Evolutionary conservation across 305 asterid species (phyloP).

Genomic region (Rubia peregrina): DNA sequence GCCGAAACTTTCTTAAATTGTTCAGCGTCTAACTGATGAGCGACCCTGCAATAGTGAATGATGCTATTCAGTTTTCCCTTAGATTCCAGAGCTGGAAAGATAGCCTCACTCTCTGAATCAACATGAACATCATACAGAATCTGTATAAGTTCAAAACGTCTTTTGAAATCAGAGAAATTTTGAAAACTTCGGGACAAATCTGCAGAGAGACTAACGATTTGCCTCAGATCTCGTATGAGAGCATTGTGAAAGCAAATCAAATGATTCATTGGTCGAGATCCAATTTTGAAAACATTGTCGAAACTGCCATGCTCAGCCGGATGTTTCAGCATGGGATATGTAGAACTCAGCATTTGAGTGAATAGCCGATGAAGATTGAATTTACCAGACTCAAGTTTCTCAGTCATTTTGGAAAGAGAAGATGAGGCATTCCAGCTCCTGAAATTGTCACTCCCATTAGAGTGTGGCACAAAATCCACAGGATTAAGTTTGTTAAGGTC

Average conservation of each 20-base stretch:
- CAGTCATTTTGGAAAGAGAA: slow-evolving; percentile 33
- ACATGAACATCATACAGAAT: slow-evolving; percentile 53
- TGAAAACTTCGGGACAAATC: slow-evolving; percentile 40
- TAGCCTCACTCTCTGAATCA: slow-evolving; percentile 59
- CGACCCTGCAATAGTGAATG: slow-evolving; percentile 67
- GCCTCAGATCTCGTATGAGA: slow-evolving; percentile 50
- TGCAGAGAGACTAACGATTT: slow-evolving; percentile 50
- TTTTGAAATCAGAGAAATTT: slow-evolving; percentile 43
- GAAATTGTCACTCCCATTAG: slow-evolving; percentile 21
- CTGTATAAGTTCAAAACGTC: slow-evolving; percentile 40
- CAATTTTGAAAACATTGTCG: slow-evolving; percentile 24
- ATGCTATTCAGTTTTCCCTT: slow-evolving; percentile 59
- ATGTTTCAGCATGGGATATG: slow-evolving; percentile 29
- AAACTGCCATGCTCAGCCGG: slow-evolving; percentile 21
- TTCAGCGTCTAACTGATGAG: slow-evolving; percentile 60
- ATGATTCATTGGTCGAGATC: slow-evolving; percentile 57
- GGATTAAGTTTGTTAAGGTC: slow-evolving; percentile 11
- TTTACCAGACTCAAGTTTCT: slow-evolving; percentile 30
- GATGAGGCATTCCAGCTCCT: slow-evolving; percentile 30
- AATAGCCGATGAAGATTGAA: slow-evolving; percentile 38
- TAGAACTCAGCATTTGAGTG: slow-evolving; percentile 39
- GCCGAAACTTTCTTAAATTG: slow-evolving; percentile 44
- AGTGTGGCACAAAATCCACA: slow-evolving; percentile 21
- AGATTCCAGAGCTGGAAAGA: slow-evolving; percentile 76
- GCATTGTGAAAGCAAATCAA: slow-evolving; percentile 63